Conservation (phyloP, 73 alveolate species). For the Paramecium sonneborni region DNA sequence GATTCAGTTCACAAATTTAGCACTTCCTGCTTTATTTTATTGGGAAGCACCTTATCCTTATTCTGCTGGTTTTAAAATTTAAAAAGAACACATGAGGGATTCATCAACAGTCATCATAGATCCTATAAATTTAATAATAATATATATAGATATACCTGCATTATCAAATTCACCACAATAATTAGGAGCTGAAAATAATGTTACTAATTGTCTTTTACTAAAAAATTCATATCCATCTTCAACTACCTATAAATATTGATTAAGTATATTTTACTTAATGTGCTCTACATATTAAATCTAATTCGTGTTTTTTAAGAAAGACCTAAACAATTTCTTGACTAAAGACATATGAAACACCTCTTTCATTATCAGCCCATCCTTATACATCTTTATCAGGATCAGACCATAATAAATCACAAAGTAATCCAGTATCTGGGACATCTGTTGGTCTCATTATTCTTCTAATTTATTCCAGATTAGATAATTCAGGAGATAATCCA, state of each 20-base stretch:
- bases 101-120: conserved; percentile 99
- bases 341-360: conserved; percentile 94
- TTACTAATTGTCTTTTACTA: conserved; percentile 95
- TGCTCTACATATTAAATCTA: conserved; percentile 96
- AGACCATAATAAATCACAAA: conserved; percentile 99
- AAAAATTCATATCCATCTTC: conserved; percentile 99
- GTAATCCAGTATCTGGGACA: conserved; percentile 99
- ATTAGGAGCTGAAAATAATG: conserved; percentile 98
- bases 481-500: conserved; percentile 97
- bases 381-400: conserved; percentile 96
- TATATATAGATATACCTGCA: conserved; percentile 56
- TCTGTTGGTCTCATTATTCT: conserved; percentile 98
- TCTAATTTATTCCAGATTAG: conserved; percentile 89
- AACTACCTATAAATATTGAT: conserved; percentile 70
- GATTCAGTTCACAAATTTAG: conserved; percentile 63
- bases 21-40: conserved; percentile 46
- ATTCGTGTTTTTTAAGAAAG: conserved; percentile 89
- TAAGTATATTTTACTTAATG: conserved; percentile 75
- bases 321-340: conserved; percentile 87
- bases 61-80: conserved; percentile 97
- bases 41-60: conserved; percentile 60
- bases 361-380: conserved; percentile 97
- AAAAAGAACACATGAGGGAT: conserved; percentile 95
- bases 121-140: conserved; percentile 45
- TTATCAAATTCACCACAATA: conserved; percentile 99